These are phyloP conservation scores for Colletotrichum tanaceti DNA, from an alignment of 2,329 filamentous ascomycete species.

Conservation along the genomic window DNA sequence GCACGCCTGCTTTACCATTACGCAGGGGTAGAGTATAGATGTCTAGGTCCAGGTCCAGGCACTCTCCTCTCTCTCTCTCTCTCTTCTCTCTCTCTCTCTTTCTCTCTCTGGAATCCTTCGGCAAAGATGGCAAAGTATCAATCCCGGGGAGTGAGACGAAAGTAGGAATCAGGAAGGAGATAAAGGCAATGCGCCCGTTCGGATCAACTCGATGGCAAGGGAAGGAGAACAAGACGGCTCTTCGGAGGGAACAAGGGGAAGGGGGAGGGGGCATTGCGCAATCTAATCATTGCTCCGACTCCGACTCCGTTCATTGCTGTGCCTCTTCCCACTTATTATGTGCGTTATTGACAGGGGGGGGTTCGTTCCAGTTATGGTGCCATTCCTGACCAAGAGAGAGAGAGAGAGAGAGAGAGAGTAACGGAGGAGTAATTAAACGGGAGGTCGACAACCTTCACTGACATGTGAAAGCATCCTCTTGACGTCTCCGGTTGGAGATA, in stretches of 20 bases:
- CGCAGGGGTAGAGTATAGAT: background rate
- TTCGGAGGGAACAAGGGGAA: background rate
- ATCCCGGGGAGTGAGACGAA: background rate
- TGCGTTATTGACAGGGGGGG: no score
- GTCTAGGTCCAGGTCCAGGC: no score
- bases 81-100: no score
- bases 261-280: background rate
- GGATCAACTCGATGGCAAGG: background rate
- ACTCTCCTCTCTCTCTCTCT: no score
- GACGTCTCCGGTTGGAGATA: no score
- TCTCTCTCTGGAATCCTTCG: background rate
- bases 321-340: background rate
- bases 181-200: background rate
- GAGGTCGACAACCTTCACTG: background rate
- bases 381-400: no score
- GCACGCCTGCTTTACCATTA: background rate
- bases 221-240: background rate
- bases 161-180: constrained; percentile 35
- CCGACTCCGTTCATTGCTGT: background rate
- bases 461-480: constrained; percentile 15
- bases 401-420: no score
- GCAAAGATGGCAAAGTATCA: constrained; percentile 14
- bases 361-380: no score
- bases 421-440: no score
- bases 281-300: background rate